A percentile compares a stretch with the other conserved stretches of the same genome.
Evolutionary conservation across 1,139 yeast genomes (phyloP).

Genomic region (Pichia sp.): DNA sequence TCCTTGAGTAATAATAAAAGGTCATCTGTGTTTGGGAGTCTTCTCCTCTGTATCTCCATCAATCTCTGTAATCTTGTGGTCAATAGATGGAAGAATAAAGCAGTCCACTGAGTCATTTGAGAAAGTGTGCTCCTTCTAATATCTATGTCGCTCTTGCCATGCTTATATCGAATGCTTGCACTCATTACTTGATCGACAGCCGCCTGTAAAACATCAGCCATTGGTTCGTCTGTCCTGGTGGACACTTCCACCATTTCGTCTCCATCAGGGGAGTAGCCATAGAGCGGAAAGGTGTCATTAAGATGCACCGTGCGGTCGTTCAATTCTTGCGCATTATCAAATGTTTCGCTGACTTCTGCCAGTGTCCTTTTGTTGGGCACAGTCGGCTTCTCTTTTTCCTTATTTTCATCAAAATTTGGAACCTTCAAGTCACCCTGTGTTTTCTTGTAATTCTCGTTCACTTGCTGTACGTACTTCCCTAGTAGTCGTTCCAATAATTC

Average conservation of each 20-base stretch:
- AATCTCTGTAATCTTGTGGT: slow-evolving; percentile 46
- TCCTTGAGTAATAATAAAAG: slow-evolving; percentile 45
- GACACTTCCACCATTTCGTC: neutral
- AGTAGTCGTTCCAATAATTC: slow-evolving; percentile 9
- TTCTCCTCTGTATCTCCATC: slow-evolving; percentile 66
- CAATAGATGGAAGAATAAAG: slow-evolving; percentile 47
- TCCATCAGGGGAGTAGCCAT: neutral
- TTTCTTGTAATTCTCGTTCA: slow-evolving; percentile 8
- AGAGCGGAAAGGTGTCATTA: neutral
- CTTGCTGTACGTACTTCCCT: slow-evolving; percentile 8
- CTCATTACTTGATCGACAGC: slow-evolving; percentile 8
- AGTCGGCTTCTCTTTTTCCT: neutral
- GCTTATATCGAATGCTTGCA: slow-evolving; percentile 8
- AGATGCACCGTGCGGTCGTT: slow-evolving; percentile 1
- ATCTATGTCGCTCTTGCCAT: neutral
- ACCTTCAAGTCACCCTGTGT: slow-evolving; percentile 12
- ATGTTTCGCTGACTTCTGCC: slow-evolving; percentile 22
- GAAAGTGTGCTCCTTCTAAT: slow-evolving; percentile 32
- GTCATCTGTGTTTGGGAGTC: slow-evolving; percentile 56
- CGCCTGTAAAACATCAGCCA: slow-evolving; percentile 2
- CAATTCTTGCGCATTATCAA: slow-evolving; percentile 29
- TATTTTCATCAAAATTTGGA: neutral
- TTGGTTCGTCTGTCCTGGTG: slow-evolving; percentile 11
- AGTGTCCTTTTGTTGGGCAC: slow-evolving; percentile 21
- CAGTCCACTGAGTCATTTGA: slow-evolving; percentile 45